Percentiles rank a stretch among this genome's conserved stretches.
Conservation (phyloP, 805 yeast species). For the Soucietia sequanensis region DNA sequence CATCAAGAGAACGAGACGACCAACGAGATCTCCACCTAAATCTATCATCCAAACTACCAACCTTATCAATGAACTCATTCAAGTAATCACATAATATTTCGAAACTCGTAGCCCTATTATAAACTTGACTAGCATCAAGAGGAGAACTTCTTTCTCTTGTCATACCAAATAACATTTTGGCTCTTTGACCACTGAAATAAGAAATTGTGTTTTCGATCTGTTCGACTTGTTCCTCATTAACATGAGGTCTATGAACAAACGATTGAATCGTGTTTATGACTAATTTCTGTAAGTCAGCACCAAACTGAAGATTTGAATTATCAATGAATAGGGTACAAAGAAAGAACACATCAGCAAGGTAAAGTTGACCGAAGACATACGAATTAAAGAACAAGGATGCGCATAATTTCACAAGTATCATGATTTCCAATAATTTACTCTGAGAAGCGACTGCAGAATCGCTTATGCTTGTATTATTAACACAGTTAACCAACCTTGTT, state of each 20-base stretch:
- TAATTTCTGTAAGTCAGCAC: constrained; percentile 59
- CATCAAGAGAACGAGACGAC: constrained; percentile 61
- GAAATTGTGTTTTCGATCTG: constrained; percentile 48
- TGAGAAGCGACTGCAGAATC: constrained; percentile 40
- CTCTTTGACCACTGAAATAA: constrained; percentile 58
- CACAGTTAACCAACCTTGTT: constrained; percentile 51
- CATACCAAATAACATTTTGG: constrained; percentile 67
- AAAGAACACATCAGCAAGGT: constrained; percentile 68
- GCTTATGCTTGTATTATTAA: constrained; percentile 47
- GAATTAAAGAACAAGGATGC: constrained; percentile 72
- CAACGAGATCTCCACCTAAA: constrained; percentile 63
- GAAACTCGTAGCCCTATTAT: constrained; percentile 45
- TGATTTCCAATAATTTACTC: constrained; percentile 66
- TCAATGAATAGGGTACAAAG: constrained; percentile 63
- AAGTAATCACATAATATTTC: constrained; percentile 60
- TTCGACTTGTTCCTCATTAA: constrained; percentile 37
- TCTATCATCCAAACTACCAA: constrained; percentile 46
- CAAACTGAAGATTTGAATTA: constrained; percentile 51
- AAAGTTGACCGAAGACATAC: constrained; percentile 56
- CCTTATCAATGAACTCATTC: constrained; percentile 48
- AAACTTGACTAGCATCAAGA: constrained; percentile 32
- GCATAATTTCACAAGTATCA: constrained; percentile 61
- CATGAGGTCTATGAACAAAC: constrained; percentile 53
- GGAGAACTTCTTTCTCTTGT: constrained; percentile 49
- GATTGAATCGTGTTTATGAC: constrained; percentile 70